phyloP scores from a whole-genome alignment of 2,329 filamentous ascomycete species.

The Pseudogymnoascus verrucosus region DNA sequence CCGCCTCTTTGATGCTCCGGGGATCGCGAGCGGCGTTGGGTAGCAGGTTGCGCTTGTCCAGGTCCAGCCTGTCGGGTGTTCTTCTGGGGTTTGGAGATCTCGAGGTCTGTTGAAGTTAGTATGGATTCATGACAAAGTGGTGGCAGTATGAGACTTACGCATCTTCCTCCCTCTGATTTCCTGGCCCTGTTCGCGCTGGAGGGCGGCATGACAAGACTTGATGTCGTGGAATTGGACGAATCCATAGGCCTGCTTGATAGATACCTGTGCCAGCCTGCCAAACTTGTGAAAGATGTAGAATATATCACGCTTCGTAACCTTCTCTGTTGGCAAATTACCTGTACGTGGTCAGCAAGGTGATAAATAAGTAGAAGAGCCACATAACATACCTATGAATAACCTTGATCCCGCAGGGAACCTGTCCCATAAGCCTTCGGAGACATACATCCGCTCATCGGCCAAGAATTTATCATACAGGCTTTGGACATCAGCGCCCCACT shows the following conservation, averaged over 20 bases:
- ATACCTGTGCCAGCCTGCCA: conserved; percentile 85
- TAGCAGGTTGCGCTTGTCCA: conserved; percentile 17
- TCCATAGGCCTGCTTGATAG: conserved; percentile 91
- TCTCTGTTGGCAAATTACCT: conserved; percentile 89
- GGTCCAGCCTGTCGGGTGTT: conserved; percentile 52
- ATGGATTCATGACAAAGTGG: background rate
- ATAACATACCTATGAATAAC: conserved; percentile 66
- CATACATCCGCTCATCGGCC: conserved; percentile 64
- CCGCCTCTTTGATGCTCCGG: conserved; percentile 44
- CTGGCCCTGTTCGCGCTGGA: conserved; percentile 70
- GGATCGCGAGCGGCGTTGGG: conserved; percentile 50
- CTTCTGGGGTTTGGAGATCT: conserved; percentile 82
- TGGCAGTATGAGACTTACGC: conserved; percentile 51
- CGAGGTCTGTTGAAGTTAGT: conserved; percentile 57
- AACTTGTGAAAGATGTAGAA: conserved; percentile 84
- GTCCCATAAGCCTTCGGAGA: conserved; percentile 73
- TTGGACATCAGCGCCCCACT: conserved; percentile 45
- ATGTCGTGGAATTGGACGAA: conserved; percentile 89
- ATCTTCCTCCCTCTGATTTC: conserved; percentile 86
- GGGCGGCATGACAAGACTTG: conserved; percentile 64
- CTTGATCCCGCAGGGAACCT: conserved; percentile 69
- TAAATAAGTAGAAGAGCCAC: background rate
- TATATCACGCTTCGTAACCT: conserved; percentile 87
- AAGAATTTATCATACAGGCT: conserved; percentile 66
- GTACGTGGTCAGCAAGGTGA: conserved; percentile 13